Evolutionary conservation across 345 rosid genomes (phyloP).

Genomic region (Jatropha curcas): DNA sequence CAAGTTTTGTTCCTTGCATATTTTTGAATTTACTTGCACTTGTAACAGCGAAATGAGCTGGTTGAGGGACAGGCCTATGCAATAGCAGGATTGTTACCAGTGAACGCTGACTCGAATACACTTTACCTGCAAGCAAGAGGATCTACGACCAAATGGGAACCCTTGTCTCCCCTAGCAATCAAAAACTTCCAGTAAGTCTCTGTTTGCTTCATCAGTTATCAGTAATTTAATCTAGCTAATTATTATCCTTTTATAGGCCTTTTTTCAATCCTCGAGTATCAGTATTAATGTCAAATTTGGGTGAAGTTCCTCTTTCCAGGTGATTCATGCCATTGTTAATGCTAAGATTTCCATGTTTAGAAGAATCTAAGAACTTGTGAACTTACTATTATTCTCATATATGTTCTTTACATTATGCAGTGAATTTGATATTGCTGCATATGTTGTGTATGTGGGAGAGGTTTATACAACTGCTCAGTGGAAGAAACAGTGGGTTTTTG

Average conservation of each 20-base stretch:
- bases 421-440: slow-evolving; percentile 83
- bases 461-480: slow-evolving; percentile 47
- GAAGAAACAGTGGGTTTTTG: slow-evolving; percentile 91
- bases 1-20: slow-evolving; percentile 8
- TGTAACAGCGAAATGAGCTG: slow-evolving; percentile 64
- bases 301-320: slow-evolving; percentile 81
- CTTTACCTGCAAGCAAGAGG: slow-evolving; percentile 88
- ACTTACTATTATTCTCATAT: background rate
- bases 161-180: slow-evolving; percentile 48
- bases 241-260: slow-evolving; percentile 51
- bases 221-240: slow-evolving; percentile 16
- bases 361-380: background rate
- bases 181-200: slow-evolving; percentile 58
- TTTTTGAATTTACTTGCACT: background rate
- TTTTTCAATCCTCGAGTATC: slow-evolving; percentile 81
- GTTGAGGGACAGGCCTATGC: slow-evolving; percentile 82
- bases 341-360: background rate
- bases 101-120: slow-evolving; percentile 54
- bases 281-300: slow-evolving; percentile 54
- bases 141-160: slow-evolving; percentile 60
- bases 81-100: slow-evolving; percentile 64
- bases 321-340: slow-evolving; percentile 17
- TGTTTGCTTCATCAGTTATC: slow-evolving; percentile 14
- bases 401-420: slow-evolving; percentile 34
- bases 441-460: slow-evolving; percentile 76